Evolutionary conservation across 2,329 filamentous ascomycete species (phyloP), one percentile per base, ranked within the genome.

Genomic region (Colletotrichum acutatum): DNA sequence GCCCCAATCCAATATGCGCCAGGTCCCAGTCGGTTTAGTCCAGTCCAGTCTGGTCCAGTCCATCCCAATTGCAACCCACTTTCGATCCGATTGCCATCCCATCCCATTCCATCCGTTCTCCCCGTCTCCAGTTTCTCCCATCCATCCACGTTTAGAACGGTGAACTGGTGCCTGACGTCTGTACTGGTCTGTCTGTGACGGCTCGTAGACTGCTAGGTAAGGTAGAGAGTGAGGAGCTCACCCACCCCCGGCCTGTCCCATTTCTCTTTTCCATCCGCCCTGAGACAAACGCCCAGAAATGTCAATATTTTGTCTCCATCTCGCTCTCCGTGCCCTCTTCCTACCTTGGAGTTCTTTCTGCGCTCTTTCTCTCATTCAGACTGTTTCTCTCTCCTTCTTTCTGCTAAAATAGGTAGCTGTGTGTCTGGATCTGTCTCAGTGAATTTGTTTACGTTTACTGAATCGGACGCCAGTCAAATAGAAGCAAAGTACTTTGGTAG

Each of bases 31-130:
- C 56, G 42, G 28, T 49, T 8, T 37, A 56, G 61, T 57, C 32
- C n/a, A 16, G 24, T 34, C 8, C n/a, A 54, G 59, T 54, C 49
- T 16, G 12, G 22, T 32, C n/a, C 22, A 60, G 37, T 37, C 54
- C 49, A 62, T 62, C 57, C 46, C 42, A 54, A 49, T 49, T 22
- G 42, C 28, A 53, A 53, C 42, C 49, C 53, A 68, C 37, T n/a
- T 57, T 49, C 49, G 57, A 60, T 60, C 68, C 52, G 34, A 68
- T 71, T 28, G 30, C 64, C 64, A 63, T 59, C 37, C 59, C 37
- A 63, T 57, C 32, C 49, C 58, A 68, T 68, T n/a, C 53, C 28
- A n/a, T 52, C 57, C 30, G 16, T 28, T 64, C 60, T 16, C 49
- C 30, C 61, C 54, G 19, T 61, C n/a, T 19, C 32, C 22, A 16